Base-by-base conservation (phyloP, 345 rosid species). In the Aquilaria malaccensis region DNA sequence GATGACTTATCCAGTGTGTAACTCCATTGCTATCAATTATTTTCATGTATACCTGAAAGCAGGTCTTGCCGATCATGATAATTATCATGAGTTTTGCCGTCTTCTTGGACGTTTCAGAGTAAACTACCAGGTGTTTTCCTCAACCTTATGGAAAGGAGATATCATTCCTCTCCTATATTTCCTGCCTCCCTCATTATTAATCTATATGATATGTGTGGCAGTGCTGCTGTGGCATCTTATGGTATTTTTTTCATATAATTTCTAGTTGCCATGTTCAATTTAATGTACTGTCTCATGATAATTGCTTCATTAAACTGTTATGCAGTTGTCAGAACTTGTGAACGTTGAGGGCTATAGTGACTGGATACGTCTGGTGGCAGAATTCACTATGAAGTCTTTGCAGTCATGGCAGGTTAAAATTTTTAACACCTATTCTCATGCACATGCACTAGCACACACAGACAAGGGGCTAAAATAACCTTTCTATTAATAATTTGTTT, bases 11-110 rank as follows among this genome's bases (percentile, higher is more conserved):
- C 2, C 7, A 4, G 5, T 37, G 7, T 9, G 43, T 37, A 5
- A 37, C 43, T 9, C 7, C 4, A 5, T 37, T 37, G 7, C 4
- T 37, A 11, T 55, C 59, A 55, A 13, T 29, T 7, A 11, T 2
- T 50, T 55, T 69, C 33, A 29, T 60, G 13, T 67, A 60, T 41
- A 46, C 52, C 78, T 61, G 48, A 58, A 33, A 66, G 73, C 75
- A 95, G 99, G 99, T 72, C 99, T 95, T 79, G 89, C 95, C 70
- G 99, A 95, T 85, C 99, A 95, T 80, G 99, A 95, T 72, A 95
- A 91, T 76, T 95, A 95, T 76, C 99, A 95, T 77, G 99, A 85
- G 69, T 95, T 77, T 70, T 95, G 99, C 76, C 97, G 98, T 65
- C 96, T 95, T 70, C 94, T 95, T 55, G 99, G 99, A 71, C 91